phyloP scores from a whole-genome alignment of 1,139 yeast species.

The Zygosaccharomyces pseudobailii region DNA sequence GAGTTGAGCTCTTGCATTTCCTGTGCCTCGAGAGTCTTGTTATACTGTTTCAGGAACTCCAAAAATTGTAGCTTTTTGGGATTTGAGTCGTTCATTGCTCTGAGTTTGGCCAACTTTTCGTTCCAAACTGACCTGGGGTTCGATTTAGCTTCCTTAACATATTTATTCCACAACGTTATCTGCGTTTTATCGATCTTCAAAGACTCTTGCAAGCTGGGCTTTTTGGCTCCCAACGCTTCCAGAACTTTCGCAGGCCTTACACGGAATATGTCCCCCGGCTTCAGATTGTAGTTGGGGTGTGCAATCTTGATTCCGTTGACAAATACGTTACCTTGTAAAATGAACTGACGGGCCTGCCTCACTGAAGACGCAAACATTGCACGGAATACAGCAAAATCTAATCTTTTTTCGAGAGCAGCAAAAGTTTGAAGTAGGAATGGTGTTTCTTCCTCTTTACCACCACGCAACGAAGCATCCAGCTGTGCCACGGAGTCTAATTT shows the following conservation, averaged over 20 bases:
- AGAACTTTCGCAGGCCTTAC: constrained; percentile 85
- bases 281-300: constrained; percentile 75
- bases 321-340: constrained; percentile 72
- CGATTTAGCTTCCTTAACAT: constrained; percentile 49
- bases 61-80: constrained; percentile 24
- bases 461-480: constrained; percentile 68
- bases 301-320: constrained; percentile 78
- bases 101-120: constrained; percentile 33
- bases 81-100: constrained; percentile 22
- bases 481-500: constrained; percentile 81
- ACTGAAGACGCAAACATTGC: constrained; percentile 90
- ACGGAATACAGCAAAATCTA: constrained; percentile 86
- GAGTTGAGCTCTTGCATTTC: constrained; percentile 25
- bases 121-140: constrained; percentile 60
- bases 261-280: constrained; percentile 81
- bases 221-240: constrained; percentile 75
- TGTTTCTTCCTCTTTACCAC: constrained; percentile 50
- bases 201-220: constrained; percentile 69
- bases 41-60: constrained; percentile 25
- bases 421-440: constrained; percentile 87
- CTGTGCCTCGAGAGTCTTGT: constrained; percentile 23
- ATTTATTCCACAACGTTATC: constrained; percentile 69
- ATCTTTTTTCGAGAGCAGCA: constrained; percentile 80
- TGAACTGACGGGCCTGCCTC: constrained; percentile 90
- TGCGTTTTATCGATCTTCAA: constrained; percentile 66